These are phyloP conservation scores for Ilex asprella DNA, from an alignment of 257 asterid species.

Conservation along the genomic window DNA sequence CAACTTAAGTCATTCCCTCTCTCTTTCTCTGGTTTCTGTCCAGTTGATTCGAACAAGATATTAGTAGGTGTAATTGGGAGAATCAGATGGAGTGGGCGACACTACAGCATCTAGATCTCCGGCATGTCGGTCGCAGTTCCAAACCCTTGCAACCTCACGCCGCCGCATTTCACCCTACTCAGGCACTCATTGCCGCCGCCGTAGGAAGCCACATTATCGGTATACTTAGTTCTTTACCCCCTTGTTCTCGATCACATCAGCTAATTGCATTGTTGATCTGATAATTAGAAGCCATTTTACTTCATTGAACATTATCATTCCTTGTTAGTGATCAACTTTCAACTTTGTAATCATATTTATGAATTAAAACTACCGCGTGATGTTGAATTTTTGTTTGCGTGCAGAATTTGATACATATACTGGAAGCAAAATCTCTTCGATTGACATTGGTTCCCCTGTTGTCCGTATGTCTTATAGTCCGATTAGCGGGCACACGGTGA, in stretches of 20 bases:
- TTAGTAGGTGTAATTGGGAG: neutral
- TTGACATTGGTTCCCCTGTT: conserved; percentile 95
- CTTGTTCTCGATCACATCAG: too few species aligned
- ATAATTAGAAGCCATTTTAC: too few species aligned
- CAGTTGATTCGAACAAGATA: neutral
- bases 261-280: neutral
- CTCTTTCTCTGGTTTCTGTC: neutral
- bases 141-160: conserved; percentile 95
- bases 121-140: conserved; percentile 91
- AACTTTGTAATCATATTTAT: too few species aligned
- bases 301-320: too few species aligned
- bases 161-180: conserved; percentile 86
- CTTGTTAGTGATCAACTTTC: too few species aligned
- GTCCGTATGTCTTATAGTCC: conserved; percentile 97
- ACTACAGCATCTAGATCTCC: conserved; percentile 95
- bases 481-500: conserved; percentile 60
- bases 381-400: conserved; percentile 10
- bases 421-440: conserved; percentile 89
- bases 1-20: too few species aligned
- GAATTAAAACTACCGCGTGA: neutral
- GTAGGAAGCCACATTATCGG: conserved; percentile 72
- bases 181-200: conserved; percentile 81
- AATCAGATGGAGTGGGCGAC: conserved; percentile 86
- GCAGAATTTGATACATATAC: conserved; percentile 94
- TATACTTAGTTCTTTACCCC: conserved; percentile 9